Percentiles rank a stretch among this genome's conserved stretches.
phyloP scores from a whole-genome alignment of 2,329 filamentous ascomycete species.

The Ophiostoma tasmaniense region DNA sequence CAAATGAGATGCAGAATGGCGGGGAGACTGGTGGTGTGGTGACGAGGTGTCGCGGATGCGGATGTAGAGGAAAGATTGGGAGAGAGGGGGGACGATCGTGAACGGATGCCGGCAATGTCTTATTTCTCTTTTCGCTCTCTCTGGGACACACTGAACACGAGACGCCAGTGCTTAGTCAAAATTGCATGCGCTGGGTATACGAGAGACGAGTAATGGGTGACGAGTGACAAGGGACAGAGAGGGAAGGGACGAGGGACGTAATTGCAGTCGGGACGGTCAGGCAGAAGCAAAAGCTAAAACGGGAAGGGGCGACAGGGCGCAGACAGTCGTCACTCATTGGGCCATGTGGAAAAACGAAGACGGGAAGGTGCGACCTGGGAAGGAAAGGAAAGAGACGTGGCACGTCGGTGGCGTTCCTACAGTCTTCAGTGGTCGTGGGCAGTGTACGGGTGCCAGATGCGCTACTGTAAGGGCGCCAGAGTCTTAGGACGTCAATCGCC shows the following conservation, averaged over 20 bases:
- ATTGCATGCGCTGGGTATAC: not conserved
- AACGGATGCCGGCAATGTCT: not conserved
- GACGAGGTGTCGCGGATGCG: constrained; percentile 1
- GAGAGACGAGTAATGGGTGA: too few relatives aligned
- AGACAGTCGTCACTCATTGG: not conserved
- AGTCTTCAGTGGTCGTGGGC: not conserved
- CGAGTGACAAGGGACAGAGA: not conserved
- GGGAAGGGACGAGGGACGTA: not conserved
- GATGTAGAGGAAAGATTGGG: not conserved
- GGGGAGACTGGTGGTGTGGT: not conserved
- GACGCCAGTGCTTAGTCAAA: not conserved
- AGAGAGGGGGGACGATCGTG: constrained; percentile 2
- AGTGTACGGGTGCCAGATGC: not conserved
- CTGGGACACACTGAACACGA: not conserved
- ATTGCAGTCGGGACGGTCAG: not conserved
- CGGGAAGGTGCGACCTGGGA: not conserved
- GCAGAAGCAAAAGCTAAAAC: not conserved
- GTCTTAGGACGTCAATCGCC: too few relatives aligned
- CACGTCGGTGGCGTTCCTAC: not conserved
- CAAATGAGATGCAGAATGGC: not conserved
- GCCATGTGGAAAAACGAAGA: not conserved
- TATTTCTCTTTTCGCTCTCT: not conserved
- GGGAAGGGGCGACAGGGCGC: not conserved
- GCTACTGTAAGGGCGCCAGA: not conserved
- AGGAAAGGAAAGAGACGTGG: not conserved